Evolutionary conservation across 768 basidiomycete genomes (phyloP), one percentile per base, ranked within the genome.

Genomic region (Rubroboletus pulcherrimus): DNA sequence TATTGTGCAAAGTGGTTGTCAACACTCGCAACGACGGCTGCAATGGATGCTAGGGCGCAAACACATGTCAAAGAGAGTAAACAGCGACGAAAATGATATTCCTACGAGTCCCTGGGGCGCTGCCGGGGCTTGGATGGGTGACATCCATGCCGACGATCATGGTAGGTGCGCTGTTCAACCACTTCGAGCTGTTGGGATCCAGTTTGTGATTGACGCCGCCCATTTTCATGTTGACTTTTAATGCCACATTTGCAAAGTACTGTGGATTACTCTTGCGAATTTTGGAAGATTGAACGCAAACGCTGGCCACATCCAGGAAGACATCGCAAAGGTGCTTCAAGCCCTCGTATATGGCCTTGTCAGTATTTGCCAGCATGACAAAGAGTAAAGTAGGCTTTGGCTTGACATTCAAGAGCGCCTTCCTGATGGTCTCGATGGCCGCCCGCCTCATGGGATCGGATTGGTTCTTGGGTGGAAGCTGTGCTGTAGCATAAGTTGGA

Each of bases 111-210:
- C 81, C 79, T 30, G 66, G 64, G 58, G 83, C 77, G 54, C 86
- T 89, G 2, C 86, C 85, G 5, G 83, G 84, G 19, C 90, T 87
- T 21, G 90, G 89, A 70, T 93, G 90, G 2, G 88, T 91, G 24
- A 89, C 87, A 48, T 82, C 81, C 74, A 81, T 80, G 17, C 81
- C 81, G 5, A 83, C 78, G 40, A 82, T 55, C 79, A 82, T 82
- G 17, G 81, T 82, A 37, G 77, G 71, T 43, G 67, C 63, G 21
- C 63, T 52, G 38, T 60, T 65, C 30, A 82, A 65, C 77, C 75
- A 79, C 38, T 17, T 60, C 31, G 68, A 64, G 53, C 72, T 75
- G n/a, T 57, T 62, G 34, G 62, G 60, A 52, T 78, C 78, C 49
- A 83, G 58, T 31, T 65, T 68, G 56, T 82, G 81, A 54, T 82